phyloP scores from a whole-genome alignment of 345 rosid genomes.

The Passiflora organensis region DNA sequence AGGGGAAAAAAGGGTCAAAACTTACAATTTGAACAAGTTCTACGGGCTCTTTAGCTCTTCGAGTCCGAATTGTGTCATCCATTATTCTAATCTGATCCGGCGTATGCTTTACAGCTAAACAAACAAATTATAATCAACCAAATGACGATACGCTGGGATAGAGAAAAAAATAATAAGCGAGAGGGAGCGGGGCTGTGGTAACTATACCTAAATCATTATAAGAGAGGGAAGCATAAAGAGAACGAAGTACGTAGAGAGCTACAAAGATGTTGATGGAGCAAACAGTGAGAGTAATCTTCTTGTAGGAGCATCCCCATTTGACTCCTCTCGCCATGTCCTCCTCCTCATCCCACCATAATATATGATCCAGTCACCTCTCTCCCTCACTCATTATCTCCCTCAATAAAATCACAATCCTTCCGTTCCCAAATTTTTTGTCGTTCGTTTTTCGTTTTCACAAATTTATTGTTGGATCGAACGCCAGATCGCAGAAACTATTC shows the following conservation, averaged over 20 bases:
- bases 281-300: conserved; percentile 67
- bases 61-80: conserved; percentile 84
- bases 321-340: conserved; percentile 26
- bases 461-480: too few species aligned
- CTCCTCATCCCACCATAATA: conserved; percentile 21
- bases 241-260: conserved; percentile 85
- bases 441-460: too few species aligned
- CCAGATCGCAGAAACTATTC: too few species aligned
- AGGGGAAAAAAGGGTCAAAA: neutral
- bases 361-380: too few species aligned
- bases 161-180: too few species aligned
- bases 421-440: too few species aligned
- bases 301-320: conserved; percentile 59
- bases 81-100: conserved; percentile 80
- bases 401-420: too few species aligned
- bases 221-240: conserved; percentile 74
- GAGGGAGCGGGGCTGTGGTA: neutral
- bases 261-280: conserved; percentile 85
- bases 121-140: neutral
- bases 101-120: conserved; percentile 58
- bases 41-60: conserved; percentile 59
- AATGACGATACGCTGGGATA: neutral
- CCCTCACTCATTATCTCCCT: too few species aligned
- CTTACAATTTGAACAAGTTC: conserved; percentile 63
- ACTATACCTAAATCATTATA: conserved; percentile 25